Base-by-base conservation (phyloP, 192 early-diverging fungal genomes). In the Entomortierella beljakovae region DNA sequence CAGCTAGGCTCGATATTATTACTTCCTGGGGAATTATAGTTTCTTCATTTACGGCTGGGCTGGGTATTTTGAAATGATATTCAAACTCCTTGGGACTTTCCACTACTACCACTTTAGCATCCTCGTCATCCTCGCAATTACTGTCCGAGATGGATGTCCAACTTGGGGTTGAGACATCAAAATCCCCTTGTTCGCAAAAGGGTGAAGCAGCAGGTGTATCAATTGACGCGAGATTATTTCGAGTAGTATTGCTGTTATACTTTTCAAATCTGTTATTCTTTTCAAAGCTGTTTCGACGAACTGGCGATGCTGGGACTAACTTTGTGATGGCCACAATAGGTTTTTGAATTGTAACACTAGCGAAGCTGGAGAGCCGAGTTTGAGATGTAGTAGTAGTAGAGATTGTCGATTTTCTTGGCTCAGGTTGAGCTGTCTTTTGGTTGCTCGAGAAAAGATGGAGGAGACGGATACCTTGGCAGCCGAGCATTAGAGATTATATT, bases 381-480 rank as follows among this genome's bases (percentile, higher is more conserved):
- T n/a, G n/a, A n/a, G n/a, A n/a, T n/a, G n/a, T n/a, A n/a, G n/a
- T 46, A 11, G 1, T 9, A 16, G 52, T 18, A 7, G 63, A 6
- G n/a, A n/a, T 10, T 11, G 54, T 28, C 18, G 52, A 16, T 28
- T 38, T 42, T 26, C 42, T 6, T 32, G 37, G 28, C 35, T 37
- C 35, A 10, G 43, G 29, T 8, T 40, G n/a, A 8, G 5, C 2
- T 20, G 40, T 15, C 18, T 40, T 31, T 35, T 68, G 65, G 2
- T 54, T 49, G 42, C 35, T 49, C 31, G 35, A 68, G 50, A 68
- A 55, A 34, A 68, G 65, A 35, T 68, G 65, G 29, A 68, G 26
- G 43, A 68, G 42, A 53, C 40, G 54, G 50, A 58, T 33, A 29
- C 55, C 56, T 32, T 64, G 62, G 26, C 62, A 64, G 31, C 55